A percentile compares a stretch with the other conserved stretches of the same genome.
These are phyloP conservation scores for Raffaelea arxii DNA, from an alignment of 2,329 filamentous ascomycete genomes.

Conservation along the genomic window DNA sequence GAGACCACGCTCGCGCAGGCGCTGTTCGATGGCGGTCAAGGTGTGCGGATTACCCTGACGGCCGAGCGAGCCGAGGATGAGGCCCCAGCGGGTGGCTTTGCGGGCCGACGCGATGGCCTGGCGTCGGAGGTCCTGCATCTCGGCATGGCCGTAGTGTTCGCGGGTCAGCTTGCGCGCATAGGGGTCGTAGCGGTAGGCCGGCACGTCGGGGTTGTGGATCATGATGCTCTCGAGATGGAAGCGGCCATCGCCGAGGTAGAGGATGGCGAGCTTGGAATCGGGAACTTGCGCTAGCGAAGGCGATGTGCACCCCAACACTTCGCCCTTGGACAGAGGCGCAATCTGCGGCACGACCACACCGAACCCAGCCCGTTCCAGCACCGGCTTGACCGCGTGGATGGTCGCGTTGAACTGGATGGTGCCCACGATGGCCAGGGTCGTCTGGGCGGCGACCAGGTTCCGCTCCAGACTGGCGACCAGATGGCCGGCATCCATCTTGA, in stretches of 20 bases:
- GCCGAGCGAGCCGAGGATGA: constrained; percentile 87
- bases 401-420: constrained; percentile 99
- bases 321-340: constrained; percentile 81
- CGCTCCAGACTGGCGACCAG: constrained; percentile 77
- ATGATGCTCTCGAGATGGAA: constrained; percentile 98
- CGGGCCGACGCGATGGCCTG: constrained; percentile 69
- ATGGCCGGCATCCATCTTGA: constrained; percentile 86
- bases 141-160: constrained; percentile 84
- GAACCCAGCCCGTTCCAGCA: constrained; percentile 77
- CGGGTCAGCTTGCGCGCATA: constrained; percentile 87
- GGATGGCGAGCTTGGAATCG: constrained; percentile 50
- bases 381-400: constrained; percentile 71
- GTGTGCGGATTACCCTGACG: constrained; percentile 94
- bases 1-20: constrained; percentile 61
- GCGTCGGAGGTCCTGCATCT: constrained; percentile 74
- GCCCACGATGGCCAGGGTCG: constrained; percentile 85
- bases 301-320: constrained; percentile 95
- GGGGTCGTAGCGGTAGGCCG: constrained; percentile 93
- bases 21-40: constrained; percentile 73
- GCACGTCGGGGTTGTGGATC: constrained; percentile 90
- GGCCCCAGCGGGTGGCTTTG: constrained; percentile 67
- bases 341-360: constrained; percentile 84
- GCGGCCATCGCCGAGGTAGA: constrained; percentile 85
- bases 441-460: constrained; percentile 62
- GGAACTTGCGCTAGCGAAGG: constrained; percentile 36